Conservation (phyloP, 2,329 filamentous ascomycete genomes). For the Pseudogymnoascus sp. region DNA sequence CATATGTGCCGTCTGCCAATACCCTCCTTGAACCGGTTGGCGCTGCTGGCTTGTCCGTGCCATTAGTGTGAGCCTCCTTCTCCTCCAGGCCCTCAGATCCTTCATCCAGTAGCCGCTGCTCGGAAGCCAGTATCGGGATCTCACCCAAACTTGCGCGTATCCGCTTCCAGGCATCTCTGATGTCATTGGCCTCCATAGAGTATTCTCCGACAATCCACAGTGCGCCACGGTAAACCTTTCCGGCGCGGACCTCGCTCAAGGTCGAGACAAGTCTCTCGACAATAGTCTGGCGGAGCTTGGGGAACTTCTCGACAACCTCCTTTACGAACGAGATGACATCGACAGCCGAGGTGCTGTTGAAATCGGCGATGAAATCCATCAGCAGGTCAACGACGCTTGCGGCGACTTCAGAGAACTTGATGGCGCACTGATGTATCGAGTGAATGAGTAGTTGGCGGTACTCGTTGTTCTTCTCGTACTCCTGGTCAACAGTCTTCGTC, state of each 20-base stretch:
- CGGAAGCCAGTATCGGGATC: slow-evolving; percentile 91
- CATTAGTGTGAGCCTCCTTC: slow-evolving; percentile 59
- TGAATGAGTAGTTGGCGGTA: slow-evolving; percentile 94
- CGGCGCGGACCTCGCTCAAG: slow-evolving; percentile 84
- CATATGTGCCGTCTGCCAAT: slow-evolving; percentile 92
- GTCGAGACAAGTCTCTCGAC: slow-evolving; percentile 84
- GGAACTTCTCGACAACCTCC: slow-evolving; percentile 97
- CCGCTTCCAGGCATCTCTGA: slow-evolving; percentile 91
- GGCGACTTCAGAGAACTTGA: slow-evolving; percentile 97
- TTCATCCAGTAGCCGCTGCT: slow-evolving; percentile 84
- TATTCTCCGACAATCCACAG: slow-evolving; percentile 98
- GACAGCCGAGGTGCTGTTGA: slow-evolving; percentile 92
- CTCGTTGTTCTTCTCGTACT: slow-evolving; percentile 96
- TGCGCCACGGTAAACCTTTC: slow-evolving; percentile 93
- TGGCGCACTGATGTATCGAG: slow-evolving; percentile 95
- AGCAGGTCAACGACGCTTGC: slow-evolving; percentile 92
- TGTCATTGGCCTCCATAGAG: slow-evolving; percentile 86
- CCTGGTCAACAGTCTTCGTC: slow-evolving; percentile 93
- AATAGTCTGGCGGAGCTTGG: slow-evolving; percentile 77
- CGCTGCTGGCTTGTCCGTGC: slow-evolving; percentile 65
- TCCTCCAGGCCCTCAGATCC: slow-evolving; percentile 63
- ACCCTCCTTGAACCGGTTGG: slow-evolving; percentile 85
- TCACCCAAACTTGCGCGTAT: slow-evolving; percentile 91
- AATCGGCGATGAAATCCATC: slow-evolving; percentile 98
- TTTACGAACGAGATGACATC: slow-evolving; percentile 99